phyloP scores from a whole-genome alignment of 441 rosid genomes.

The Monsonia emarginata region DNA sequence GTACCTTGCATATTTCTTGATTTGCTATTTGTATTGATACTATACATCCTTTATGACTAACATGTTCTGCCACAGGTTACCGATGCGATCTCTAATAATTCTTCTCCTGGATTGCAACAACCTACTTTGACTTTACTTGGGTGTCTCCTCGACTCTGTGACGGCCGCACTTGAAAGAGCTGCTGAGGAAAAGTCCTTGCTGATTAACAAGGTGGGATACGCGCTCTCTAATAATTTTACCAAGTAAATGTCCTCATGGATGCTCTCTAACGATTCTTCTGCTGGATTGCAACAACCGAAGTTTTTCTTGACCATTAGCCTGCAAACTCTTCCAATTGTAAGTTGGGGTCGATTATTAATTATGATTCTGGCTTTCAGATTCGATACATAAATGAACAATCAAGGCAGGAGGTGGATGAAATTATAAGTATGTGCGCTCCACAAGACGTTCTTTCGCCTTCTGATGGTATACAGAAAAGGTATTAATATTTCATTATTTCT shows the following conservation, averaged over 20 bases:
- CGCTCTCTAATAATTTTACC: no score
- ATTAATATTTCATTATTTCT: not conserved
- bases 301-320: conserved; percentile 4
- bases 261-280: no score
- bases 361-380: conserved; percentile 38
- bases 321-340: not conserved
- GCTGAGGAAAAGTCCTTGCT: conserved; percentile 75
- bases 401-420: conserved; percentile 90
- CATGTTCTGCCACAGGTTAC: conserved; percentile 39
- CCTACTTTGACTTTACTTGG: conserved; percentile 55
- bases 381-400: conserved; percentile 84
- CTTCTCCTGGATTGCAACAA: conserved; percentile 45
- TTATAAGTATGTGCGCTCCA: conserved; percentile 56
- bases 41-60: conserved; percentile 13
- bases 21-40: not conserved
- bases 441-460: conserved; percentile 50
- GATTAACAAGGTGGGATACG: conserved; percentile 55
- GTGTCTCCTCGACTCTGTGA: conserved; percentile 57
- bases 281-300: no score
- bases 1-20: not conserved
- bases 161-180: conserved; percentile 68
- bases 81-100: conserved; percentile 31
- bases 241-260: no score
- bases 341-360: conserved; percentile 1
- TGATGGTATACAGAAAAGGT: conserved; percentile 86